These are phyloP conservation scores for Ogataea corticis DNA, from an alignment of 805 yeast species.

Conservation along the genomic window DNA sequence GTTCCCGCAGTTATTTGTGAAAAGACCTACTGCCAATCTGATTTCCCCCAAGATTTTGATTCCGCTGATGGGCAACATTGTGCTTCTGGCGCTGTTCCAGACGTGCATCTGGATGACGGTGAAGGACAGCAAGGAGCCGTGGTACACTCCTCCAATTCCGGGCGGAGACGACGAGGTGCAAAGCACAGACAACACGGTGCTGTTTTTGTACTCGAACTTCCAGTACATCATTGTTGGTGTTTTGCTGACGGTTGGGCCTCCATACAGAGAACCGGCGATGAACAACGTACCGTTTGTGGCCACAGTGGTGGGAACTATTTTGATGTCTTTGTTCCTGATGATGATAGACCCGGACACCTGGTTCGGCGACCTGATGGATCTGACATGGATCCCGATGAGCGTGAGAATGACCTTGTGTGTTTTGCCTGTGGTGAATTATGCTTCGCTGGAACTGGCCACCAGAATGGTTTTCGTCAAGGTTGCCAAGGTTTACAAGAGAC, in stretches of 20 bases:
- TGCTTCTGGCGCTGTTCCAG: conserved; percentile 64
- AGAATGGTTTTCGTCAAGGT: conserved; percentile 42
- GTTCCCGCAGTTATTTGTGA: conserved; percentile 52
- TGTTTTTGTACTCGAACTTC: conserved; percentile 79
- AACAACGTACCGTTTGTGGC: conserved; percentile 70
- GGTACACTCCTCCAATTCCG: conserved; percentile 82
- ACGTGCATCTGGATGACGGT: conserved; percentile 62
- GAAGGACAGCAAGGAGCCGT: conserved; percentile 46
- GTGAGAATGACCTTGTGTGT: conserved; percentile 55
- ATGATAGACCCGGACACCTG: conserved; percentile 47
- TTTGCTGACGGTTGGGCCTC: conserved; percentile 88
- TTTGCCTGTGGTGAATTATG: conserved; percentile 51
- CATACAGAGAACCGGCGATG: conserved; percentile 77
- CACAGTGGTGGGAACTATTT: conserved; percentile 53
- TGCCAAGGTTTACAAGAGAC: conserved; percentile 40
- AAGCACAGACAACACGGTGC: conserved; percentile 85
- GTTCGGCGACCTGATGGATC: conserved; percentile 71
- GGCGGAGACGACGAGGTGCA: conserved; percentile 81
- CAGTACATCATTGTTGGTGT: conserved; percentile 86
- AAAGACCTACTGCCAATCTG: conserved; percentile 91
- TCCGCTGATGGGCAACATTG: conserved; percentile 81
- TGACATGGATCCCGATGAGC: conserved; percentile 56
- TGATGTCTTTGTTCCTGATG: conserved; percentile 58
- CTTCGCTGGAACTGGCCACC: conserved; percentile 46
- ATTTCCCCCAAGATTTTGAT: conserved; percentile 85